Percentiles rank a stretch among this genome's conserved stretches.
These are phyloP conservation scores for Serendipita sp. DNA, from an alignment of 768 basidiomycete genomes.

Conservation along the genomic window DNA sequence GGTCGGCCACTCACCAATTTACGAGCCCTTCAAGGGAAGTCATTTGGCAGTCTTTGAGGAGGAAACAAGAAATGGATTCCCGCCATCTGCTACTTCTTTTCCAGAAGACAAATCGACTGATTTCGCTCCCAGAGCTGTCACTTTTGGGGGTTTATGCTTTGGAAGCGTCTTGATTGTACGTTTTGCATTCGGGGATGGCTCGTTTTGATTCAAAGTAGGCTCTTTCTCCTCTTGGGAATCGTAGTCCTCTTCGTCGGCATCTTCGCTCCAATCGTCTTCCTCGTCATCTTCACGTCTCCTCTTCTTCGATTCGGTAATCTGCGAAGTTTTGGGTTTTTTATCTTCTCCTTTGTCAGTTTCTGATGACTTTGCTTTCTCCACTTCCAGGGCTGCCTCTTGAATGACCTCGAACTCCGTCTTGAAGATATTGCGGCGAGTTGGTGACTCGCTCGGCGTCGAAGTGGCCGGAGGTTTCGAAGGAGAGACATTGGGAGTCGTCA, in stretches of 20 bases:
- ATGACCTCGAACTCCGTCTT: not conserved
- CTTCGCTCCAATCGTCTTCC: not conserved
- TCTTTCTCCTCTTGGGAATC: not conserved
- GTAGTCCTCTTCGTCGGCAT: not conserved
- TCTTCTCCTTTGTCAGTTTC: not conserved
- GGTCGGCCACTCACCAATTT: too few species aligned
- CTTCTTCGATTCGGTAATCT: not conserved
- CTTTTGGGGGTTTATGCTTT: not conserved
- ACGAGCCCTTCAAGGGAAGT: too few species aligned
- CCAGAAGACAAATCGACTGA: too few species aligned
- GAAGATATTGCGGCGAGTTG: not conserved
- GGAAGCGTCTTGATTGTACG: not conserved
- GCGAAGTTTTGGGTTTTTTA: not conserved
- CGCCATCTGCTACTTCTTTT: too few species aligned
- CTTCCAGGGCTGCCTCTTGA: not conserved
- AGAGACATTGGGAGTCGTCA: not conserved
- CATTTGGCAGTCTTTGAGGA: too few species aligned
- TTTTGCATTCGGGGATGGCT: not conserved
- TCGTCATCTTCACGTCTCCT: not conserved
- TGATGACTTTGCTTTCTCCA: not conserved
- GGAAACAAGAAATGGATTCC: too few species aligned
- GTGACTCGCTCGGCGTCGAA: not conserved
- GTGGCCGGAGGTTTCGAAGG: not conserved
- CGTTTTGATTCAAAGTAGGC: not conserved
- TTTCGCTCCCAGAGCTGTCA: too few species aligned